phyloP scores from a whole-genome alignment of 768 basidiomycete genomes.

The Mycena chlorophos region DNA sequence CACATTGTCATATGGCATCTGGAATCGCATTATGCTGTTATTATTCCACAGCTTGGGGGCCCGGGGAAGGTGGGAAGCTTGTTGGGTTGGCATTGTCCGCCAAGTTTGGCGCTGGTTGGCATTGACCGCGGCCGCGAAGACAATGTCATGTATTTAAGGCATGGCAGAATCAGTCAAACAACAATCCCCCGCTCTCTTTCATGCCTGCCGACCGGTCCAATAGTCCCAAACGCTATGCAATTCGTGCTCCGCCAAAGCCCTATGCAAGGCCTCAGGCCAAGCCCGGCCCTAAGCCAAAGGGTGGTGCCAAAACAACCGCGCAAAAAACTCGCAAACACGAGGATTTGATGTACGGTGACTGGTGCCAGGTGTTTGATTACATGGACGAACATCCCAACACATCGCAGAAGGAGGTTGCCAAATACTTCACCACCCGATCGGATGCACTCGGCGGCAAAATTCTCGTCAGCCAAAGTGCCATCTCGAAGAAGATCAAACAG shows the following conservation, averaged over 20 bases:
- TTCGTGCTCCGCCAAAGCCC: background rate
- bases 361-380: background rate
- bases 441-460: conserved; percentile 18
- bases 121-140: background rate
- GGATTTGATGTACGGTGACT: background rate
- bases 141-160: too few relatives aligned
- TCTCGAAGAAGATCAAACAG: conserved; percentile 25
- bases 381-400: background rate
- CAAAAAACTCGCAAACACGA: background rate
- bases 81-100: background rate
- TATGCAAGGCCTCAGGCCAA: background rate
- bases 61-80: background rate
- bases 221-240: background rate
- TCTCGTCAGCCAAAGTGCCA: conserved; percentile 28
- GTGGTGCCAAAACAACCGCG: background rate
- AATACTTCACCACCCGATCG: background rate
- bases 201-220: background rate
- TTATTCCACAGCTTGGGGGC: background rate
- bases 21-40: background rate
- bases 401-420: background rate
- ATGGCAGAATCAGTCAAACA: too few relatives aligned
- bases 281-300: background rate
- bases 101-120: background rate
- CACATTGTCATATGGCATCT: background rate
- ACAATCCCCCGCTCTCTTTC: too few relatives aligned